Percentiles rank a stretch among this genome's conserved stretches.
Conservation (phyloP, 2,329 filamentous ascomycete genomes). For the Penicillium aurantiogriseum region DNA sequence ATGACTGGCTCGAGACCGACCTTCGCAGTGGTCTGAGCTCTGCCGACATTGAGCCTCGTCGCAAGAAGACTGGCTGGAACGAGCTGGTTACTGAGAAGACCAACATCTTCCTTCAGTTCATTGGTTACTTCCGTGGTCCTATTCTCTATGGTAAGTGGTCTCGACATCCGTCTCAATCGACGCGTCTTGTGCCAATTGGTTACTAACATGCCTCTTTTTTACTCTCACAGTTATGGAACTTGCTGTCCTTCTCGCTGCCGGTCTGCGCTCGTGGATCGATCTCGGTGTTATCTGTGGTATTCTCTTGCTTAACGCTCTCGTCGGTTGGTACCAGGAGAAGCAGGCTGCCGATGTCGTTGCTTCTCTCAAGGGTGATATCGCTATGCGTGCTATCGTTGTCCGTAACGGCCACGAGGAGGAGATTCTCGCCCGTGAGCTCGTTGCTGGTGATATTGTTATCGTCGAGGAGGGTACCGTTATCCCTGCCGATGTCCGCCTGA, state of each 20-base stretch:
- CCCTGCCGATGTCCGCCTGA: constrained; percentile 67
- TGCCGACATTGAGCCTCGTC: constrained; percentile 61
- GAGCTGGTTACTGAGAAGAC: constrained; percentile 72
- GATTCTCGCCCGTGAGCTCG: constrained; percentile 69
- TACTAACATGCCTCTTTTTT: constrained; percentile 7
- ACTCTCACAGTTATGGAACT: constrained; percentile 63
- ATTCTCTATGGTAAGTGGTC: constrained; percentile 8
- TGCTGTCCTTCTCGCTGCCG: constrained; percentile 69
- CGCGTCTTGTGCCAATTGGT: not conserved
- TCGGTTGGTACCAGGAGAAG: constrained; percentile 81
- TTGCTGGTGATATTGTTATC: constrained; percentile 73
- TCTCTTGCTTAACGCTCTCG: constrained; percentile 69
- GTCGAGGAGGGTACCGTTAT: constrained; percentile 71
- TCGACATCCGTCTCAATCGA: not conserved
- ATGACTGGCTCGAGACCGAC: constrained; percentile 69
- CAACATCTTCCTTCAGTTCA: constrained; percentile 72
- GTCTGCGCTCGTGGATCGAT: constrained; percentile 66
- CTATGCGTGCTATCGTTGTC: constrained; percentile 68
- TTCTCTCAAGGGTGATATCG: constrained; percentile 73
- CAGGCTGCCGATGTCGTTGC: constrained; percentile 75
- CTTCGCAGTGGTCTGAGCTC: constrained; percentile 62
- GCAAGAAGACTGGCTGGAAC: constrained; percentile 68
- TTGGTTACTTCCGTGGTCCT: constrained; percentile 72
- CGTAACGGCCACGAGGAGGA: constrained; percentile 66
- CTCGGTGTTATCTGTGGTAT: constrained; percentile 76